Base-by-base conservation (phyloP, 2,329 filamentous ascomycete genomes). In the Penicillium psychrosexuale region DNA sequence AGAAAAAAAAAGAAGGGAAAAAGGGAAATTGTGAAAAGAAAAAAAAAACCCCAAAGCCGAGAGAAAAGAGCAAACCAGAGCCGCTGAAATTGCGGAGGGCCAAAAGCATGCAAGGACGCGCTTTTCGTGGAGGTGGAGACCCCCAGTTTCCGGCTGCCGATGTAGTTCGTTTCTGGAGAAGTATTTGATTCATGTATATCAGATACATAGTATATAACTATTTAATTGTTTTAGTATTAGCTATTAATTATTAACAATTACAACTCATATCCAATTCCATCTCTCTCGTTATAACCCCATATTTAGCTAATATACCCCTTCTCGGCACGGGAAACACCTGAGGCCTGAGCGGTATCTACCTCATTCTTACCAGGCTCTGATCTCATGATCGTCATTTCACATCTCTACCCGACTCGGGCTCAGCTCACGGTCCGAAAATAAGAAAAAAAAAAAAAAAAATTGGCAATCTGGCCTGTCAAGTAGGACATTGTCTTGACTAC, bases 11-110 rank as follows among this genome's bases (percentile, higher is more conserved):
- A 33, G 15, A 33, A 33, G 31, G 6, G 13, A 33, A 33, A 13
- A 33, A 54, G 44, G 44, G 51, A 49, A 53, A 46, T 24, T 24
- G 3, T 24, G 22, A 24, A 24, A 24, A 24, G 22, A 49, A 50
- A 50, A 57, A 61, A 53, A 53, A 40, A 2, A 1, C 19, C 19
- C 3, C 8, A n/a, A 33, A 58, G 55, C 58, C 58, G 59, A 53
- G 39, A 28, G 38, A 49, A 42, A 3, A 27, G 19, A 19, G 19
- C 19, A 19, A 19, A 19, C 6, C 60, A 60, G 60, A 62, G 56
- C 59, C 57, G 57, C 60, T 58, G 57, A 55, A 61, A 60, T 64
- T 63, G 62, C 62, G 62, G 62, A 66, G 66, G 36, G 55, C 57
- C 53, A 34, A 53, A 57, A 56, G 49, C 53, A 61, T 63, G 61